Conservation (phyloP, 371 early-diverging fungal species). For the Quaeritorhiza haematococci region DNA sequence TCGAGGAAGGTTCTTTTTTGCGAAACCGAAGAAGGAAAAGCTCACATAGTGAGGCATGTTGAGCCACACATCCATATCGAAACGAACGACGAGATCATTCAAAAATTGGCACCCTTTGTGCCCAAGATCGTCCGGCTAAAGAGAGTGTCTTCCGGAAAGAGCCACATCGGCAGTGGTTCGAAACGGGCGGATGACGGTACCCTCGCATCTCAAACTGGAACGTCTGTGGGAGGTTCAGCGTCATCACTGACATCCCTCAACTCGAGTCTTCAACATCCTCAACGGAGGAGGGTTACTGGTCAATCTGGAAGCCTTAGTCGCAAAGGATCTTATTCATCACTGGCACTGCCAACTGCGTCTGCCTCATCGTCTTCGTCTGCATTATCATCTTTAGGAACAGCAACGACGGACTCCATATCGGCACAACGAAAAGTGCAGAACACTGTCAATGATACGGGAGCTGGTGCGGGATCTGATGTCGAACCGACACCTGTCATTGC, state of each 20-base stretch:
- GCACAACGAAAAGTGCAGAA: background rate
- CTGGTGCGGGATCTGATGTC: too few species aligned
- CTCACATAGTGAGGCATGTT: slow-evolving; percentile 55
- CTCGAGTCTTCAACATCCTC: too few species aligned
- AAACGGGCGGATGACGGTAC: too few species aligned
- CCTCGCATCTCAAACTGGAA: too few species aligned
- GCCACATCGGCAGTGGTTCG: too few species aligned
- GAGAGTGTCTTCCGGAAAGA: too few species aligned
- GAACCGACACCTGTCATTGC: too few species aligned
- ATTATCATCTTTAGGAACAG: background rate
- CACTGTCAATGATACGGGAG: background rate
- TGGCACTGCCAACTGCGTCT: background rate
- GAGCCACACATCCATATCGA: slow-evolving; percentile 39
- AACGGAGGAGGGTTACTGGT: too few species aligned
- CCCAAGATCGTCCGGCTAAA: slow-evolving; percentile 8
- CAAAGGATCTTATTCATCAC: background rate
- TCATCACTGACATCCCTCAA: too few species aligned
- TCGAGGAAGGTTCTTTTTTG: slow-evolving; percentile 48
- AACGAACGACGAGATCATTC: slow-evolving; percentile 10
- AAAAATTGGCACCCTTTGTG: slow-evolving; percentile 11
- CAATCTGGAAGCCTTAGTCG: too few species aligned
- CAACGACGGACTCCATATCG: background rate
- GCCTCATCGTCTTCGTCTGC: background rate
- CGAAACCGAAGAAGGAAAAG: slow-evolving; percentile 46
- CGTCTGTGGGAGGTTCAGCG: too few species aligned